These are phyloP conservation scores for Anthracocystis walkeri DNA, from an alignment of 1,284 basidiomycete species.

Conservation along the genomic window DNA sequence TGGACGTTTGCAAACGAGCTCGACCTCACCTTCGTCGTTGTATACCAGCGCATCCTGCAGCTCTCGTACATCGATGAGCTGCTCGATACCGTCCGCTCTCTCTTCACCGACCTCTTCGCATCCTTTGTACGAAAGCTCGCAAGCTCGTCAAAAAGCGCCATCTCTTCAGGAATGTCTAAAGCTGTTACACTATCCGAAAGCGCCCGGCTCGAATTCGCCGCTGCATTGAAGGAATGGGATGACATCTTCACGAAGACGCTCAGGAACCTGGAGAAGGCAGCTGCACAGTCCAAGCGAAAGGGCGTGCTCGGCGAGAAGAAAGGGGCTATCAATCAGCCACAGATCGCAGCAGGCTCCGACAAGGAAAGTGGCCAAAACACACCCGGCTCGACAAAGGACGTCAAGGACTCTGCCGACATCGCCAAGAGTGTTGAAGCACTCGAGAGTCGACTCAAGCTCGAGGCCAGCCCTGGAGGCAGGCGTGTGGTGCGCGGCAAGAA, in stretches of 20 bases:
- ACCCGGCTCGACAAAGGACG: constrained; percentile 49
- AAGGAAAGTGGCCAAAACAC: constrained; percentile 48
- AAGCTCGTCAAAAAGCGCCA: constrained; percentile 82
- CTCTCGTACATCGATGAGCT: constrained; percentile 93
- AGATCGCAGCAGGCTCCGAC: constrained; percentile 36
- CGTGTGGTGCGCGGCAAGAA: constrained; percentile 72
- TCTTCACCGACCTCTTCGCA: constrained; percentile 60
- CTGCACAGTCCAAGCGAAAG: constrained; percentile 71
- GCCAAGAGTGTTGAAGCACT: constrained; percentile 90
- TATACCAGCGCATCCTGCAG: constrained; percentile 95
- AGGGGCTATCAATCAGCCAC: constrained; percentile 31
- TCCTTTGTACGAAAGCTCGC: constrained; percentile 52
- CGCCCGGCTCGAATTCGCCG: constrained; percentile 74
- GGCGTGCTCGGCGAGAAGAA: constrained; percentile 50
- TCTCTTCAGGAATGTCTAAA: constrained; percentile 79
- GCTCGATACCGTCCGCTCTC: constrained; percentile 52
- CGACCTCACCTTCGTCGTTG: constrained; percentile 70
- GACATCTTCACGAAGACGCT: constrained; percentile 81
- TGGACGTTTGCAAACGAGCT: constrained; percentile 66
- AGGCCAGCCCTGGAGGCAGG: constrained; percentile 74
- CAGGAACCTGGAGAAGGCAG: constrained; percentile 80
- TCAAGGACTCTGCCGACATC: constrained; percentile 87
- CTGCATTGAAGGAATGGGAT: constrained; percentile 85
- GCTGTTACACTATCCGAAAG: constrained; percentile 46
- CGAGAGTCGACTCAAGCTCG: constrained; percentile 78